Percentiles rank a stretch among this genome's conserved stretches.
Evolutionary conservation across 345 rosid genomes (phyloP).

Genomic region (Cochlearia excelsa): DNA sequence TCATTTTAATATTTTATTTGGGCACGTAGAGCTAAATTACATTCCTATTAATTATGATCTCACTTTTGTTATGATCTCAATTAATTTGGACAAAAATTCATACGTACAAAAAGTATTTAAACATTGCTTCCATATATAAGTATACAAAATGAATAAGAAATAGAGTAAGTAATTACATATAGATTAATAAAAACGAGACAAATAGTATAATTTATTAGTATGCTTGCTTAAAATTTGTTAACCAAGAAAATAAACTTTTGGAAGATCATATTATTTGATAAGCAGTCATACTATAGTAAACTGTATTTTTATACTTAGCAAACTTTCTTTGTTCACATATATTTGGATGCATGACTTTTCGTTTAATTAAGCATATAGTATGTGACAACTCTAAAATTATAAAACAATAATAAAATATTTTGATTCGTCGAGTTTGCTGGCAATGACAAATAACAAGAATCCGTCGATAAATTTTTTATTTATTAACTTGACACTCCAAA

Average conservation of each 20-base stretch:
- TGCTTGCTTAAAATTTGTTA: not conserved
- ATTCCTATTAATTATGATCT: too few relatives aligned
- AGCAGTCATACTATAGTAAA: not conserved
- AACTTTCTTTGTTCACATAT: slow-evolving; percentile 12
- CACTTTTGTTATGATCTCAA: too few relatives aligned
- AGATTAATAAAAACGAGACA: too few relatives aligned
- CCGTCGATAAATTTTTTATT: slow-evolving; percentile 9
- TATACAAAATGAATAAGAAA: too few relatives aligned
- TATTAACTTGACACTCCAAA: not conserved
- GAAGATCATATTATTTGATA: not conserved
- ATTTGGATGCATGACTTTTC: slow-evolving; percentile 20
- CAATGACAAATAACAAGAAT: slow-evolving; percentile 24
- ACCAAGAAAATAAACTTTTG: not conserved
- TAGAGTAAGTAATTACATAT: too few relatives aligned
- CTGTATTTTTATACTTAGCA: slow-evolving; percentile 3
- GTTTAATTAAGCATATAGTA: not conserved
- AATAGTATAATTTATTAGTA: too few relatives aligned
- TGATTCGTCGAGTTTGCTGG: slow-evolving; percentile 16
- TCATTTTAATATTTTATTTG: too few relatives aligned
- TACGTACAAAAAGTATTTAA: too few relatives aligned
- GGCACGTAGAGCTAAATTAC: too few relatives aligned
- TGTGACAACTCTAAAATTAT: not conserved
- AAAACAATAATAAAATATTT: not conserved
- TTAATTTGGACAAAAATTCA: too few relatives aligned
- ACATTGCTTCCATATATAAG: too few relatives aligned